A percentile compares a stretch with the other conserved stretches of the same genome.
These are phyloP conservation scores for Wickerhamomyces sp. DNA, from an alignment of 1,139 yeast genomes.

Conservation along the genomic window DNA sequence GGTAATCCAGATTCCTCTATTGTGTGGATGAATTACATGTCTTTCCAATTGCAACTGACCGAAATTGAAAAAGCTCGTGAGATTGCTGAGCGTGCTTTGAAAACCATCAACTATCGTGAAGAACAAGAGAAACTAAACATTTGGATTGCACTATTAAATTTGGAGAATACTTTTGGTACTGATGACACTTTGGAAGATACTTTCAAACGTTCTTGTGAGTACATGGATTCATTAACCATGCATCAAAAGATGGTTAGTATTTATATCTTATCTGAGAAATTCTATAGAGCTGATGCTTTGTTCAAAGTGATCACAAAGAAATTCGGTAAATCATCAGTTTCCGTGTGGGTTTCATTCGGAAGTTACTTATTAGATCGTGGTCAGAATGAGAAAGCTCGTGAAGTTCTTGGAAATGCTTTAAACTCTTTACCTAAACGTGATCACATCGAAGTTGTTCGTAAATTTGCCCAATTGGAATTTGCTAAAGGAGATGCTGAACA, in stretches of 20 bases:
- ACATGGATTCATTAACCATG: conserved; percentile 82
- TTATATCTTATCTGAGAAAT: conserved; percentile 68
- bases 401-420: conserved; percentile 67
- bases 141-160: conserved; percentile 92
- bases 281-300: conserved; percentile 62
- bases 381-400: conserved; percentile 57
- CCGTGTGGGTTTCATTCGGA: conserved; percentile 79
- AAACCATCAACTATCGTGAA: conserved; percentile 85
- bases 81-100: conserved; percentile 87
- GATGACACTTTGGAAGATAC: conserved; percentile 75
- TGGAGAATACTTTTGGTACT: conserved; percentile 91
- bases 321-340: conserved; percentile 61
- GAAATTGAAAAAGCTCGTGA: conserved; percentile 94
- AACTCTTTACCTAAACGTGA: conserved; percentile 68
- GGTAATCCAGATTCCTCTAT: conserved; percentile 94
- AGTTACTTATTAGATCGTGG: conserved; percentile 63
- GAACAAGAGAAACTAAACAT: conserved; percentile 91
- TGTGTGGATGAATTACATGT: conserved; percentile 97
- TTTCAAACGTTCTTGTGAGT: conserved; percentile 81
- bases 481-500: conserved; percentile 86
- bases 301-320: conserved; percentile 72
- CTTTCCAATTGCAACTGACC: conserved; percentile 91
- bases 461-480: conserved; percentile 87
- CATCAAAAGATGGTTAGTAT: conserved; percentile 78
- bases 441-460: conserved; percentile 78